Evolutionary conservation across 371 early-diverging fungal genomes (phyloP).

Genomic region (Neoconidiobolus thromboides): DNA sequence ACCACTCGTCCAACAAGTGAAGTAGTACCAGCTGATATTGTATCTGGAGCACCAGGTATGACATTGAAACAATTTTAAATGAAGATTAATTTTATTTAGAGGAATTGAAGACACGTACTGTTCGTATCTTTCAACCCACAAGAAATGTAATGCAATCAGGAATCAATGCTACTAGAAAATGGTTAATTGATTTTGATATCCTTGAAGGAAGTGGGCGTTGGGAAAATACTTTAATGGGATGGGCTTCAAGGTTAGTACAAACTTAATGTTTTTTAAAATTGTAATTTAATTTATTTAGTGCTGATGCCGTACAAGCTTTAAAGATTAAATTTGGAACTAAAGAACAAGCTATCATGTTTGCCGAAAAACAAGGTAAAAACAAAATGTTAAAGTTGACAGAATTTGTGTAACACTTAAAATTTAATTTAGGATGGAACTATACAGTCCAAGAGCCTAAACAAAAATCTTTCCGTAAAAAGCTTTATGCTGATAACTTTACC

Average conservation of each 20-base stretch:
- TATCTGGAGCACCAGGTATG: conserved; percentile 2
- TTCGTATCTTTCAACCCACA: conserved; percentile 67
- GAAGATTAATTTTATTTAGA: conserved; percentile 12
- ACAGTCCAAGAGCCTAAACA: conserved; percentile 72
- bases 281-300: conserved; percentile 16
- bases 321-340: conserved; percentile 64
- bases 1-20: neutral
- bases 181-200: conserved; percentile 80
- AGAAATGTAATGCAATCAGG: conserved; percentile 79
- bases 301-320: conserved; percentile 70
- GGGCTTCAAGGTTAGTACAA: conserved; percentile 58
- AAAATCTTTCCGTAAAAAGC: conserved; percentile 47
- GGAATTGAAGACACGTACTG: conserved; percentile 39
- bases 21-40: conserved; percentile 1
- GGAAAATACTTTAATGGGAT: conserved; percentile 89
- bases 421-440: conserved; percentile 49
- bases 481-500: conserved; percentile 81
- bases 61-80: neutral
- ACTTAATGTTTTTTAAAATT: conserved; percentile 2
- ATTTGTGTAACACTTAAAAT: neutral
- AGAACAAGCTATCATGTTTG: conserved; percentile 81
- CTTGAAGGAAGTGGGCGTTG: conserved; percentile 58
- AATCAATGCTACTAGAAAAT: conserved; percentile 47
- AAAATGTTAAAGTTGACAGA: neutral
- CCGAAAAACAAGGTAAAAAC: conserved; percentile 67